A percentile compares a stretch with the other conserved stretches of the same genome.
These are phyloP conservation scores for Blumeria hordei DNA, from an alignment of 2,329 filamentous ascomycete genomes.

Conservation along the genomic window DNA sequence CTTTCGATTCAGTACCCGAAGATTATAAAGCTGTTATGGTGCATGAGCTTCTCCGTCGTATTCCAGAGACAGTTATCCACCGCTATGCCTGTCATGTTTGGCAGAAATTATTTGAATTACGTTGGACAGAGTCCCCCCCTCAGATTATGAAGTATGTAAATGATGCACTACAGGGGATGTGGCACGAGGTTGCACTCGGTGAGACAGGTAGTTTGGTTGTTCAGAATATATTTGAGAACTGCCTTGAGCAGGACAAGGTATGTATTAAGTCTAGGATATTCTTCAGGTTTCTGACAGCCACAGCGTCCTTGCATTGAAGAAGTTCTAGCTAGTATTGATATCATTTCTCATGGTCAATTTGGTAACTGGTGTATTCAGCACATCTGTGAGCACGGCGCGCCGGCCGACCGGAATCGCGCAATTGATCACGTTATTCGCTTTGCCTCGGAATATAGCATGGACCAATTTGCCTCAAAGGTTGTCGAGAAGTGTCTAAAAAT, in stretches of 20 bases:
- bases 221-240: conserved; percentile 99
- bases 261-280: conserved; percentile 7
- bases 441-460: conserved; percentile 91
- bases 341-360: conserved; percentile 91
- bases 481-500: conserved; percentile 99
- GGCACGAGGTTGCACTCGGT: conserved; percentile 91
- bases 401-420: conserved; percentile 74
- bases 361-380: conserved; percentile 99
- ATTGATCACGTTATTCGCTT: conserved; percentile 89
- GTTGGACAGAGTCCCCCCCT: conserved; percentile 82
- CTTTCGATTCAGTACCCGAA: conserved; percentile 91
- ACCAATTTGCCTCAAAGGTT: conserved; percentile 96
- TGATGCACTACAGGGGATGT: conserved; percentile 83
- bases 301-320: conserved; percentile 94
- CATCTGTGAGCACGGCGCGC: conserved; percentile 87
- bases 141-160: conserved; percentile 99
- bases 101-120: conserved; percentile 96
- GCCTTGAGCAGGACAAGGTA: conserved; percentile 94
- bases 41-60: conserved; percentile 82
- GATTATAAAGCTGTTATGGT: conserved; percentile 98
- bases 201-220: conserved; percentile 96
- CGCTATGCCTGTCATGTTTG: conserved; percentile 97
- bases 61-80: conserved; percentile 94
- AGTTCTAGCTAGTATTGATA: conserved; percentile 81
- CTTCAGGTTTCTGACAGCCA: background rate